phyloP scores from a whole-genome alignment of 495 filamentous ascomycete species.

The Staphylotrichum longicolle region DNA sequence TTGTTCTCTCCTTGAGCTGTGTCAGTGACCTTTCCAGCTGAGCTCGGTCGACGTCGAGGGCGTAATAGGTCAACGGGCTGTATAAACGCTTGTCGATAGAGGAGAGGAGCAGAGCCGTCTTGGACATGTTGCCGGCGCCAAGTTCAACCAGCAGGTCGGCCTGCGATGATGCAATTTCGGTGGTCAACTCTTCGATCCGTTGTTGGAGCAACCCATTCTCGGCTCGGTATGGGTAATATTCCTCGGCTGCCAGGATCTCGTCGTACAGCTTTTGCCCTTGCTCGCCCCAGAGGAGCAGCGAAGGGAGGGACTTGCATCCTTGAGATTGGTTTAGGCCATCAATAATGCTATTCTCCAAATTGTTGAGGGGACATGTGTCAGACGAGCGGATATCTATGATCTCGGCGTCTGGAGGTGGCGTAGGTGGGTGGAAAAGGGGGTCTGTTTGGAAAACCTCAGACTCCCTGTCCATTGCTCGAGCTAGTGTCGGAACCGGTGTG shows the following conservation, averaged over 20 bases:
- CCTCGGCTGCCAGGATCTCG: slow-evolving; percentile 9
- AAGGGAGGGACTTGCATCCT: slow-evolving; percentile 9
- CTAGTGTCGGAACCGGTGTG: no score
- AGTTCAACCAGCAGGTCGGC: slow-evolving; percentile 22
- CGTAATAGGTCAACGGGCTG: slow-evolving; percentile 15
- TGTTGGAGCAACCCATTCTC: slow-evolving; percentile 11
- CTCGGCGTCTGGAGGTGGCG: not conserved
- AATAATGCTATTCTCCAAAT: slow-evolving; percentile 10
- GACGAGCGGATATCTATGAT: slow-evolving; percentile 24
- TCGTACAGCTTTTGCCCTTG: slow-evolving; percentile 23
- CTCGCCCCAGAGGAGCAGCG: slow-evolving; percentile 23
- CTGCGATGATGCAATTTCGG: slow-evolving; percentile 10
- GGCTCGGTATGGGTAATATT: slow-evolving; percentile 22
- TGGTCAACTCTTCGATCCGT: slow-evolving; percentile 9
- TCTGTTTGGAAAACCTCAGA: no score
- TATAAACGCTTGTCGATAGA: slow-evolving; percentile 4
- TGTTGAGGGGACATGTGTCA: slow-evolving; percentile 7
- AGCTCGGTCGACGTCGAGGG: slow-evolving; percentile 21
- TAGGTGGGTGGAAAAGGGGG: not conserved
- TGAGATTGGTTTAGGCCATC: slow-evolving; percentile 12
- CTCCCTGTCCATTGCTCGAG: no score
- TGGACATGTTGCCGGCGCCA: slow-evolving; percentile 20
- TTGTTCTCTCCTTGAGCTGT: not conserved
- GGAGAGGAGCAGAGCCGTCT: slow-evolving; percentile 13
- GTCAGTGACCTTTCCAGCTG: slow-evolving; percentile 9